These are phyloP conservation scores for Ophiostoma fasciatum DNA, from an alignment of 2,329 filamentous ascomycete genomes.

Conservation along the genomic window DNA sequence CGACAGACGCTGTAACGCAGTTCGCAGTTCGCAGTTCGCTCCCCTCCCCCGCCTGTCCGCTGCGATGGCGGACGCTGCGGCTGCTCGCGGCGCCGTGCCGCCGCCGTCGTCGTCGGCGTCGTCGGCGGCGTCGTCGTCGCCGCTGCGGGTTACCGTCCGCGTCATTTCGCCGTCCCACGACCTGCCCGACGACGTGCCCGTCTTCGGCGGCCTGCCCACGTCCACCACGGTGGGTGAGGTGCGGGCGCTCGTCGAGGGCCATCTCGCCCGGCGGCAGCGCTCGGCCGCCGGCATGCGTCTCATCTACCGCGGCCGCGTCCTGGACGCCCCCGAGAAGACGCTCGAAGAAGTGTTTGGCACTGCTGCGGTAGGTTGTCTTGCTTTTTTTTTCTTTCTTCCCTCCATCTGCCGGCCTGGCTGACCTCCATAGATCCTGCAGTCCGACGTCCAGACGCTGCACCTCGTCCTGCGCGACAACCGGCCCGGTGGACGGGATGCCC, in stretches of 20 bases:
- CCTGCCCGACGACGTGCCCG: slow-evolving; percentile 2
- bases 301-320: slow-evolving; percentile 11
- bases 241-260: slow-evolving; percentile 2
- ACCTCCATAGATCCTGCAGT: not conserved
- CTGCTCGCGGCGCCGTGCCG: not conserved
- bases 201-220: slow-evolving; percentile 1
- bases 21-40: too few species aligned
- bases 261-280: slow-evolving; percentile 3
- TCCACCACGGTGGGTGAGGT: slow-evolving; percentile 8
- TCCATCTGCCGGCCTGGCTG: too few species aligned
- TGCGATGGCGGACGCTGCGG: slow-evolving; percentile 3
- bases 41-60: too few species aligned
- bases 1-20: not conserved
- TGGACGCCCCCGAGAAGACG: slow-evolving; percentile 6
- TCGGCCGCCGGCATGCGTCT: slow-evolving; percentile 7
- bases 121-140: too few species aligned
- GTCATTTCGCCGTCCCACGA: slow-evolving; percentile 9
- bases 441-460: not conserved
- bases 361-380: slow-evolving; percentile 4
- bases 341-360: slow-evolving; percentile 8
- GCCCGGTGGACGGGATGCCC: too few species aligned
- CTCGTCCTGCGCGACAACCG: not conserved
- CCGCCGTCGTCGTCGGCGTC: not conserved
- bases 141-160: slow-evolving; percentile 5
- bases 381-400: not conserved